phyloP scores from a whole-genome alignment of 345 rosid species.

The Eucalyptus cloeziana region DNA sequence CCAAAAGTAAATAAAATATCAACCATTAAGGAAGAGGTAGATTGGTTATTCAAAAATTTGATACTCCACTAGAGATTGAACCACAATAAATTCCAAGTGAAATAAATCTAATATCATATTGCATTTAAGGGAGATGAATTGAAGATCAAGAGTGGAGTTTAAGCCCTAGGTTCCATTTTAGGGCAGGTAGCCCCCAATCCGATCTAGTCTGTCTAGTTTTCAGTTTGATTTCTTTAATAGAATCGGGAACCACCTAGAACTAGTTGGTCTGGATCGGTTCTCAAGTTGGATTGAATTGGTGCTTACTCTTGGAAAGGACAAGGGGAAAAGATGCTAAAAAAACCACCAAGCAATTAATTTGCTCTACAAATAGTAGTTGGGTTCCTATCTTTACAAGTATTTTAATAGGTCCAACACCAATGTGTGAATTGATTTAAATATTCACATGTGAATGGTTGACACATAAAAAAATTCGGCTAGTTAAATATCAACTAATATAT shows the following conservation, averaged over 20 bases:
- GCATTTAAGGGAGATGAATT: not conserved
- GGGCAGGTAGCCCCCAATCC: not conserved
- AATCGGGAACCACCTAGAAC: rapidly evolving
- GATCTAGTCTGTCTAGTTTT: not conserved
- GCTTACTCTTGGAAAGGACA: not conserved
- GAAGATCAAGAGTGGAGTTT: not conserved
- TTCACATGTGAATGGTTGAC: rapidly evolving
- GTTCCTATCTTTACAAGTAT: not conserved
- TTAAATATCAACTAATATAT: not conserved
- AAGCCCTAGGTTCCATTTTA: not conserved
- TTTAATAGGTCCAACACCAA: not conserved
- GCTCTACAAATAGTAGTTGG: not conserved
- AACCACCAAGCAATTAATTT: not conserved
- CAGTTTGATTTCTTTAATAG: too few relatives aligned
- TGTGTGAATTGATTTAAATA: not conserved
- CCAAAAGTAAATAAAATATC: not conserved
- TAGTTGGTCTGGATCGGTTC: too few relatives aligned
- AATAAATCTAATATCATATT: not conserved
- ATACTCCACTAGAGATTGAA: not conserved
- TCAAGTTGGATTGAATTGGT: not conserved
- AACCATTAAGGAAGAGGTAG: not conserved
- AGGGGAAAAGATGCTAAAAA: not conserved
- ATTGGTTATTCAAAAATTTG: not conserved
- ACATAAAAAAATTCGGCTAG: not conserved
- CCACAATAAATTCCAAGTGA: not conserved